These are phyloP conservation scores for Termitomyces titanicus DNA, from an alignment of 768 basidiomycete genomes.

Conservation along the genomic window DNA sequence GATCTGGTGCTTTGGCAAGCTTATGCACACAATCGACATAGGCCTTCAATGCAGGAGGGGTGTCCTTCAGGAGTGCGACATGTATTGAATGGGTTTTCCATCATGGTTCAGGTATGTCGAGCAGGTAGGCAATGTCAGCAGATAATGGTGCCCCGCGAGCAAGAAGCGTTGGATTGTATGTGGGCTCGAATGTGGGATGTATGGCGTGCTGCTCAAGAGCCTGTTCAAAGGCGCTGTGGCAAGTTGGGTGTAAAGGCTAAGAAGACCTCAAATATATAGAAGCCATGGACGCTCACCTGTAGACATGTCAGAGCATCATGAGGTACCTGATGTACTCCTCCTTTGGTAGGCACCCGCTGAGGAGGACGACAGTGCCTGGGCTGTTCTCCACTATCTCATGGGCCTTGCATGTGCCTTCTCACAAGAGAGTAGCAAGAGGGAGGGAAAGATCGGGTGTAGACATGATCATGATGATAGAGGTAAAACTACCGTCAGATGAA, in stretches of 20 bases:
- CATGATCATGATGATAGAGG: slow-evolving; percentile 29
- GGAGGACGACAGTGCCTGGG: slow-evolving; percentile 51
- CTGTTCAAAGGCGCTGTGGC: slow-evolving; percentile 43
- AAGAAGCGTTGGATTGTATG: slow-evolving; percentile 68
- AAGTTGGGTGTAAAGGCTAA: too few species aligned
- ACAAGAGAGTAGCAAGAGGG: slow-evolving; percentile 44
- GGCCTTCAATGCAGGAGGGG: slow-evolving; percentile 43
- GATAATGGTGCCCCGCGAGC: slow-evolving; percentile 54
- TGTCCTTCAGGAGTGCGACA: slow-evolving; percentile 34
- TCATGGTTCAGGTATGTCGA: slow-evolving; percentile 42
- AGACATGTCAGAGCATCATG: slow-evolving; percentile 78
- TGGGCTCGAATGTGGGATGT: slow-evolving; percentile 60
- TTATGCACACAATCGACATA: slow-evolving; percentile 53
- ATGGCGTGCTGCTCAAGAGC: slow-evolving; percentile 56
- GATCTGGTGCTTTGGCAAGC: slow-evolving; percentile 41
- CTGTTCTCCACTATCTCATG: slow-evolving; percentile 59
- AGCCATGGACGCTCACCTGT: slow-evolving; percentile 58
- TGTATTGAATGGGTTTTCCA: slow-evolving; percentile 61
- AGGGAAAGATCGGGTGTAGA: slow-evolving; percentile 33
- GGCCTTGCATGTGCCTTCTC: slow-evolving; percentile 41
- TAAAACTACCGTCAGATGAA: background rate
- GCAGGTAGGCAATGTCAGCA: slow-evolving; percentile 63
- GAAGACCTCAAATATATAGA: too few species aligned
- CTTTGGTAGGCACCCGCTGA: slow-evolving; percentile 53
- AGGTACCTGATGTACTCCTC: slow-evolving; percentile 68